These are phyloP conservation scores for Coemansia sp. DNA, from an alignment of 192 early-diverging fungal genomes.

Conservation along the genomic window DNA sequence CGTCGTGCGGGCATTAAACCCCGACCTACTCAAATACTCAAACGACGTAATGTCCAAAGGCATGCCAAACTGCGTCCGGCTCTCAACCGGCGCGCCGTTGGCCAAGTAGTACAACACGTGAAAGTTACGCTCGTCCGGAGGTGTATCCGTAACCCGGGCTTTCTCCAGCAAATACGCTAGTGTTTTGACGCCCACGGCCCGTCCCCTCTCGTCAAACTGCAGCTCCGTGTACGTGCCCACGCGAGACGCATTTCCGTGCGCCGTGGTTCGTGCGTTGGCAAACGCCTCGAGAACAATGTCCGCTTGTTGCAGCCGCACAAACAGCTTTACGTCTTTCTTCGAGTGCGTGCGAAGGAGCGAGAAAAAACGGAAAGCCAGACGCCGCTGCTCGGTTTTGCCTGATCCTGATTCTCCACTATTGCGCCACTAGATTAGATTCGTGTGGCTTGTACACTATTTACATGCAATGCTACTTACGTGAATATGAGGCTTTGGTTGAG, in stretches of 20 bases:
- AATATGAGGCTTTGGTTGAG: conserved; percentile 72
- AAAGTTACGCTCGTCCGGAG: conserved; percentile 63
- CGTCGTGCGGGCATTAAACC: conserved; percentile 70
- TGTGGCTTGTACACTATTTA: background rate
- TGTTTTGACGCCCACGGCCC: conserved; percentile 80
- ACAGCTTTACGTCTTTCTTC: conserved; percentile 78
- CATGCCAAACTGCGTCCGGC: conserved; percentile 63
- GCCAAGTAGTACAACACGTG: conserved; percentile 86
- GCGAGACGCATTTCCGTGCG: conserved; percentile 72
- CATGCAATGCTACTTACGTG: conserved; percentile 32
- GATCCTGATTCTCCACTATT: conserved; percentile 71
- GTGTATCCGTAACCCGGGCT: conserved; percentile 59
- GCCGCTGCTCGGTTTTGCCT: conserved; percentile 77
- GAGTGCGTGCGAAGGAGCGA: conserved; percentile 66
- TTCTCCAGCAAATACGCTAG: conserved; percentile 69
- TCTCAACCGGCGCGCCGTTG: conserved; percentile 73
- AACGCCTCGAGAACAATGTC: conserved; percentile 83
- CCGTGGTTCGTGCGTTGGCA: conserved; percentile 63
- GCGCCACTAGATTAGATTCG: background rate
- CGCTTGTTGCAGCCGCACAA: conserved; percentile 63
- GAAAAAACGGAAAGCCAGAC: conserved; percentile 63
- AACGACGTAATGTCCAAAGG: conserved; percentile 55
- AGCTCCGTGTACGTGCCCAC: conserved; percentile 86
- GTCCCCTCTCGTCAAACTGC: conserved; percentile 86
- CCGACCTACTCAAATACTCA: conserved; percentile 31